Conservation (phyloP, 164 flowering plant species). For the Dillenia turbinata region DNA sequence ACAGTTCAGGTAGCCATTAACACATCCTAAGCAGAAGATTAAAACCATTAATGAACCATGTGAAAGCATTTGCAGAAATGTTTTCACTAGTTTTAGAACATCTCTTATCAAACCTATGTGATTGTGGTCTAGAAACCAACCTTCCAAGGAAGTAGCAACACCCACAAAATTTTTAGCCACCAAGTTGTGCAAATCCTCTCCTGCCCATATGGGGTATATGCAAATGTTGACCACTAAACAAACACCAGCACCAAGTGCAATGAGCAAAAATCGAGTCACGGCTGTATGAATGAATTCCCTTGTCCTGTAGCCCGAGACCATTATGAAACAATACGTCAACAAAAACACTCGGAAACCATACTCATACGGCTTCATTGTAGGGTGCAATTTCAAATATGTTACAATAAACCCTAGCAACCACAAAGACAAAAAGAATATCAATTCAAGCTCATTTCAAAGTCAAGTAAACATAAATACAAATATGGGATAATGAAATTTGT, state of each 20-base stretch:
- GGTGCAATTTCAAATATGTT: constrained; percentile 54
- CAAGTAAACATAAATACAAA: no score
- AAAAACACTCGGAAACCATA: constrained; percentile 88
- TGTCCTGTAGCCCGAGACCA: constrained; percentile 62
- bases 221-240: constrained; percentile 55
- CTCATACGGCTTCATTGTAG: constrained; percentile 77
- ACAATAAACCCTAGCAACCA: constrained; percentile 48
- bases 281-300: constrained; percentile 66
- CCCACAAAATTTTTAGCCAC: constrained; percentile 72
- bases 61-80: no score
- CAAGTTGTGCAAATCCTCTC: constrained; percentile 81
- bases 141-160: constrained; percentile 72
- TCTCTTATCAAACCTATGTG: no score
- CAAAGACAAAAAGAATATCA: background rate
- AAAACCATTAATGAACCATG: background rate
- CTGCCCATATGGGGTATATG: constrained; percentile 90
- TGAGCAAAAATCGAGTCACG: constrained; percentile 56
- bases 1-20: constrained; percentile 64
- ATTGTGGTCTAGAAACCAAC: constrained; percentile 13
- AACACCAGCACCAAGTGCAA: constrained; percentile 70
- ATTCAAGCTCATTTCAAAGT: no score
- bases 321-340: constrained; percentile 68
- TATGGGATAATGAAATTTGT: no score
- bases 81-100: no score
- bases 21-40: constrained; percentile 46